Evolutionary conservation across 2,329 filamentous ascomycete genomes (phyloP).

Genomic region (Herpotrichia juniperi): DNA sequence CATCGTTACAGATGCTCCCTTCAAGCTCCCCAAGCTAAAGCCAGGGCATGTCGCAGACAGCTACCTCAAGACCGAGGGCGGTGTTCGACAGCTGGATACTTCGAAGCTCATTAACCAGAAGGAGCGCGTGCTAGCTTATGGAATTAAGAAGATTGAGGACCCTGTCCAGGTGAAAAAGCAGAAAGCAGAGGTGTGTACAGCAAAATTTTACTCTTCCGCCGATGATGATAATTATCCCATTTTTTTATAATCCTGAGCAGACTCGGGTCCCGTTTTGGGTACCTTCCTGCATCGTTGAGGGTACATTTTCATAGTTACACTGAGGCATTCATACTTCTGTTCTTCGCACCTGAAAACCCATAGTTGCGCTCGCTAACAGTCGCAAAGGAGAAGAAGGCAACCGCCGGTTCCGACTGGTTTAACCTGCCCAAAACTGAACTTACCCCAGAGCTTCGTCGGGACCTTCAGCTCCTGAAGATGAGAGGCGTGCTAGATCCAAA

Average conservation of each 20-base stretch:
- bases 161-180: constrained; percentile 55
- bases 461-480: constrained; percentile 89
- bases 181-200: constrained; percentile 57
- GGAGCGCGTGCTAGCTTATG: constrained; percentile 54
- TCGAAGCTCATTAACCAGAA: constrained; percentile 56
- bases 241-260: constrained; percentile 72
- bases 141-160: constrained; percentile 61
- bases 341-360: constrained; percentile 6
- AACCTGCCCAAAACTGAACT: constrained; percentile 83
- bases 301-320: constrained; percentile 75
- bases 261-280: constrained; percentile 79
- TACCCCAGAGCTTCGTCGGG: constrained; percentile 84
- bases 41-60: constrained; percentile 56
- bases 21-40: constrained; percentile 59
- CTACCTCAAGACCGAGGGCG: constrained; percentile 60
- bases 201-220: constrained; percentile 37
- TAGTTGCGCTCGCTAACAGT: constrained; percentile 25
- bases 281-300: constrained; percentile 74
- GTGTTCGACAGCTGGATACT: constrained; percentile 60
- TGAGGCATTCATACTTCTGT: constrained; percentile 54
- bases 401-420: constrained; percentile 85
- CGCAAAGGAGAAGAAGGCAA: constrained; percentile 63
- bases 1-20: constrained; percentile 26
- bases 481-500: constrained; percentile 88
- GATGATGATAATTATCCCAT: constrained; percentile 82